phyloP scores from a whole-genome alignment of 176 grass and related monocot species.

The barley (Hordeum vulgare) region MorexV3_pseudomolecules_assembly NC_058521.1:3669612-3670111 shows the following conservation, averaged over 20 bases:
- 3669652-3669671: background rate
- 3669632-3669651: background rate
- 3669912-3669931: background rate
- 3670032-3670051: slow-evolving; percentile 76
- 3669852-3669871: background rate
- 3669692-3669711: slow-evolving; percentile 61
- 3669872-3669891: background rate
- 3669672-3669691: slow-evolving; percentile 58
- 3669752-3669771: slow-evolving; percentile 41
- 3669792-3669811: slow-evolving; percentile 6
- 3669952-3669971: slow-evolving; percentile 14
- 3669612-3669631: slow-evolving; percentile 4
- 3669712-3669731: slow-evolving; percentile 36
- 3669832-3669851: background rate
- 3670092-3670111: slow-evolving; percentile 9
- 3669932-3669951: slow-evolving; percentile 58
- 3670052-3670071: slow-evolving; percentile 70
- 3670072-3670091: slow-evolving; percentile 42
- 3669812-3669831: background rate
- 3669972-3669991: slow-evolving; percentile 51
- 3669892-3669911: slow-evolving; percentile 44
- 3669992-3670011: slow-evolving; percentile 60
- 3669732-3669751: slow-evolving; percentile 35
- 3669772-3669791: slow-evolving; percentile 26
- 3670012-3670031: slow-evolving; percentile 51